These are phyloP conservation scores for Hansenula lynferdii DNA, from an alignment of 1,139 yeast genomes.

Conservation along the genomic window DNA sequence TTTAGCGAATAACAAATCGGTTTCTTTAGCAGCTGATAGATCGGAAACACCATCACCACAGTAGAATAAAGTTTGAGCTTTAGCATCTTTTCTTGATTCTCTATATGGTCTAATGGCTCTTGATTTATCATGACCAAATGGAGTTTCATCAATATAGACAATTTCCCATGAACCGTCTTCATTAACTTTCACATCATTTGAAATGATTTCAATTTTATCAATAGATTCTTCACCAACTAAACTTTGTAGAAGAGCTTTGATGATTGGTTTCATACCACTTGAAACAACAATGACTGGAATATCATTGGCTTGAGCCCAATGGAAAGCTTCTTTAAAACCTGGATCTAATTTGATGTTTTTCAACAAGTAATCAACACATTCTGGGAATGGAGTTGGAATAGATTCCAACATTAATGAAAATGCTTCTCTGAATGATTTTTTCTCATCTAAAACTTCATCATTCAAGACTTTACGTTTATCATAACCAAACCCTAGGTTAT, in stretches of 20 bases:
- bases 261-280: constrained; percentile 91
- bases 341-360: constrained; percentile 75
- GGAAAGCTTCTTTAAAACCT: constrained; percentile 77
- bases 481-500: constrained; percentile 80
- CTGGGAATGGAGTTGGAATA: constrained; percentile 68
- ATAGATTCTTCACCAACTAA: constrained; percentile 77
- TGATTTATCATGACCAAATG: constrained; percentile 94
- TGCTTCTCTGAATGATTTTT: constrained; percentile 71
- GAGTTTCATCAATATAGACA: constrained; percentile 75
- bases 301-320: constrained; percentile 66
- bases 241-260: constrained; percentile 65
- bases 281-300: constrained; percentile 81
- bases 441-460: constrained; percentile 68
- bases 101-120: constrained; percentile 69
- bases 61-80: constrained; percentile 58
- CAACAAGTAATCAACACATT: constrained; percentile 67
- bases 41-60: constrained; percentile 98
- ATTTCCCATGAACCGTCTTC: constrained; percentile 73
- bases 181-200: constrained; percentile 68
- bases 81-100: constrained; percentile 34
- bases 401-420: constrained; percentile 83
- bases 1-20: constrained; percentile 90
- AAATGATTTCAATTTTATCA: constrained; percentile 68
- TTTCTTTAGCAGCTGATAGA: constrained; percentile 90
- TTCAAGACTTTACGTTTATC: constrained; percentile 63